Conservation (phyloP, 352 stramenopile species). For the Phytophthora agathidicida region DNA sequence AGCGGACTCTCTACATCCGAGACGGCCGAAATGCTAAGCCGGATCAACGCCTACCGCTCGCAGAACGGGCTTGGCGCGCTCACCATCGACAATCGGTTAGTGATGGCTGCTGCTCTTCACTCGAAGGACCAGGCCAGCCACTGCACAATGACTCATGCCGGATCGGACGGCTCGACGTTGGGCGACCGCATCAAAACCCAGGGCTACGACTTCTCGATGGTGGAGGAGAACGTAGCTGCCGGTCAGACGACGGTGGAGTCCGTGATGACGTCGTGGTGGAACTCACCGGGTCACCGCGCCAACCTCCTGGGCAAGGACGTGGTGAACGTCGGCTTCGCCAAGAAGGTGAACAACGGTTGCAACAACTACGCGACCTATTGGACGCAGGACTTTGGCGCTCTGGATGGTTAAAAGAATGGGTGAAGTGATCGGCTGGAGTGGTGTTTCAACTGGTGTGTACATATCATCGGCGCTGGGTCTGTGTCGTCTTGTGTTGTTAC, state of each 20-base stretch:
- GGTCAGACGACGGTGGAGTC: conserved; percentile 43
- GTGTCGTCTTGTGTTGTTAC: conserved; percentile 13
- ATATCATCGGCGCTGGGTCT: conserved; percentile 5
- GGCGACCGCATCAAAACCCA: conserved; percentile 37
- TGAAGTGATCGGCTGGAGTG: conserved; percentile 4
- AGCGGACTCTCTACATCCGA: conserved; percentile 41
- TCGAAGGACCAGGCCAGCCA: conserved; percentile 49
- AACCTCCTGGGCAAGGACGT: conserved; percentile 49
- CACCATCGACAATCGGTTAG: conserved; percentile 51
- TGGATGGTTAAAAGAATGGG: conserved; percentile 1
- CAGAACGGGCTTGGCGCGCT: conserved; percentile 43
- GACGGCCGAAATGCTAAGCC: conserved; percentile 45
- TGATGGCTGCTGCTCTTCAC: conserved; percentile 39
- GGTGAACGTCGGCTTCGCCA: conserved; percentile 40
- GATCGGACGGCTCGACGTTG: conserved; percentile 38
- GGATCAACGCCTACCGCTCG: conserved; percentile 54
- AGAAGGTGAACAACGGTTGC: conserved; percentile 33
- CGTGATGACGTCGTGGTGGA: conserved; percentile 62
- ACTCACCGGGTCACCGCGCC: conserved; percentile 49
- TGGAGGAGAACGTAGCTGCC: conserved; percentile 56
- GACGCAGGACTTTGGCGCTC: conserved; percentile 43
- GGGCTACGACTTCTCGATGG: conserved; percentile 39
- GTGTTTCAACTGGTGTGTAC: conserved; percentile 3
- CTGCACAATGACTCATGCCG: conserved; percentile 55
- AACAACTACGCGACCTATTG: conserved; percentile 37